phyloP scores from a whole-genome alignment of 495 filamentous ascomycete species.

The Xylaria acuta region DNA sequence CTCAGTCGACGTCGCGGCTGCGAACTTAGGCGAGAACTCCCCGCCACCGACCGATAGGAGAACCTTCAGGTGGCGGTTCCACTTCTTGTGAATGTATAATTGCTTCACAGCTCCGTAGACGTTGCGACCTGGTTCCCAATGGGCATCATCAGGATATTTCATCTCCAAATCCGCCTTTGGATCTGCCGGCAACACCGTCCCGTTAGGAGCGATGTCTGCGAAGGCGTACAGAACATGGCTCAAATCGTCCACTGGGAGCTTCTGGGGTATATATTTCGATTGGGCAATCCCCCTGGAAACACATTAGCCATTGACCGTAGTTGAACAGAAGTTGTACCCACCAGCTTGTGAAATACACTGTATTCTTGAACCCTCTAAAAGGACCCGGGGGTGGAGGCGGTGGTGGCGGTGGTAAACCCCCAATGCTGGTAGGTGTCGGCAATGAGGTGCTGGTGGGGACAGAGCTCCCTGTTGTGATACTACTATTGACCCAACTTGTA shows the following conservation, averaged over 20 bases:
- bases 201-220: conserved; percentile 79
- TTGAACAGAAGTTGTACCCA: conserved; percentile 27
- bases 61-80: conserved; percentile 77
- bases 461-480: conserved; percentile 12
- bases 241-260: conserved; percentile 76
- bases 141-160: conserved; percentile 70
- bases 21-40: conserved; percentile 86
- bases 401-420: conserved; percentile 14
- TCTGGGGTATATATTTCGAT: conserved; percentile 75
- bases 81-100: conserved; percentile 79
- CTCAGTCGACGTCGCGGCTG: conserved; percentile 65
- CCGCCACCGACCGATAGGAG: conserved; percentile 88
- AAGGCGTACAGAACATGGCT: conserved; percentile 91
- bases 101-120: conserved; percentile 85
- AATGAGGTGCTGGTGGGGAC: conserved; percentile 23
- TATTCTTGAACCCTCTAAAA: conserved; percentile 45
- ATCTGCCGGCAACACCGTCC: conserved; percentile 75
- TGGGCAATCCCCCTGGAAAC: conserved; percentile 73
- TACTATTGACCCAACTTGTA: conserved; percentile 7
- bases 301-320: neutral
- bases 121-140: conserved; percentile 68
- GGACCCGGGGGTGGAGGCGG: conserved; percentile 33
- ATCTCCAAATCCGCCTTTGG: conserved; percentile 69
- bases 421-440: conserved; percentile 29
- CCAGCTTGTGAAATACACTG: conserved; percentile 58